Evolutionary conservation across 495 filamentous ascomycete genomes (phyloP), one percentile per base, ranked within the genome.

Genomic region (Talaromyces stipitatus): DNA sequence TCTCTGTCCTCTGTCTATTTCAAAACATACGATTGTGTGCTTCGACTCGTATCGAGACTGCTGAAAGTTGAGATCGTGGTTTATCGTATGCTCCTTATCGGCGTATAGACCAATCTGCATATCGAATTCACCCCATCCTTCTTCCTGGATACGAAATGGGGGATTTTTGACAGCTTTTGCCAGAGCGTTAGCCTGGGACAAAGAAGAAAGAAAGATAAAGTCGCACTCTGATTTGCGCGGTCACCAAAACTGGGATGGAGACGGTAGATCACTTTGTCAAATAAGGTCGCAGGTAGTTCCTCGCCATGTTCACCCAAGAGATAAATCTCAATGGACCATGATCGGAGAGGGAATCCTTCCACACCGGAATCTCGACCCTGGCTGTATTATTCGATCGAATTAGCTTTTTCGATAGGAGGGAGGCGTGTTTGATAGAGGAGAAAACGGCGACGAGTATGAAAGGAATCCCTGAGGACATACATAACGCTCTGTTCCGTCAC

Each of bases 61-160:
- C 48, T 82, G 78, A 63, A 99, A 99, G 76, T 99, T 96, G 54
- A 99, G 77, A 67, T 99, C 95, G 70, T 99, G 95, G 27, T 72
- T 68, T 56, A 99, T 74, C 20, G 79, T 76, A 63, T 88, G 85
- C 50, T 96, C 91, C 58, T 91, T 92, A 72, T 95, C 90, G n/a
- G 83, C 84, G 61, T 81, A 85, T 27, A 95, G 77, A 52, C 86
- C 79, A 60, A 97, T 92, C 24, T 79, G 76, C 89, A 97, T 92
- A 65, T 97, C 95, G 66, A 99, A 99, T 73, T 99, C 95, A 64
- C 95, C 95, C 95, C 95, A 99, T 63, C 95, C 95, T 70, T 95
- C 86, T 71, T 99, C 95, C 54, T 82, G 74, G 68, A 96, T 94
- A 23, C 82, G 81, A 77, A 97, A 99, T 0, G 94, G 94, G 0